Conservation (phyloP, 371 early-diverging fungal genomes). For the Mortierella sp. region DNA sequence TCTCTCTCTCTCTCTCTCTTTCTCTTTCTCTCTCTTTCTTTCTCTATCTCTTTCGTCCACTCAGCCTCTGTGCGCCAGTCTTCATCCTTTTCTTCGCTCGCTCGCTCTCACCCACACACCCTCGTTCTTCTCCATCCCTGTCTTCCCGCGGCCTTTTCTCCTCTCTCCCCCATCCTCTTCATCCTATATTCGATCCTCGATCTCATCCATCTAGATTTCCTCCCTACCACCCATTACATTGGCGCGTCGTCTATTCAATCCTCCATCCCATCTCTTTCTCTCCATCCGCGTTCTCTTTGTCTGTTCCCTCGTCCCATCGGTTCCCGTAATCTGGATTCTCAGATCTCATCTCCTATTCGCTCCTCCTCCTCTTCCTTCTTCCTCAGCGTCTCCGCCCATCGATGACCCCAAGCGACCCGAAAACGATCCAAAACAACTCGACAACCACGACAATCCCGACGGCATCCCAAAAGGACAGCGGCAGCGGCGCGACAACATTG, state of each 20-base stretch:
- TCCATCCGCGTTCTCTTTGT: too few species aligned
- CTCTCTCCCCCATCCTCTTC: background rate
- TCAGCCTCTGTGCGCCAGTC: background rate
- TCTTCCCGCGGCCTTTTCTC: background rate
- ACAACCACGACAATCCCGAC: background rate
- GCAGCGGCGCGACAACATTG: conserved; percentile 1
- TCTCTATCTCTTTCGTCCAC: background rate
- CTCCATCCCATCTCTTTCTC: too few species aligned
- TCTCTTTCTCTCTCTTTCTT: background rate
- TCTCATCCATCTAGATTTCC: too few species aligned
- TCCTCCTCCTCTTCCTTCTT: background rate
- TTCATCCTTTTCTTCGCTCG: conserved; percentile 6
- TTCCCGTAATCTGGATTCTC: background rate
- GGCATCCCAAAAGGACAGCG: background rate
- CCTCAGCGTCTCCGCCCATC: background rate
- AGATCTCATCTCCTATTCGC: background rate
- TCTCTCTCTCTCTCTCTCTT: conserved; percentile 1
- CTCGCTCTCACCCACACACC: background rate
- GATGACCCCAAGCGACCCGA: background rate
- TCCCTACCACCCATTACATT: background rate
- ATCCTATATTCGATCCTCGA: background rate
- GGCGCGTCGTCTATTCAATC: background rate
- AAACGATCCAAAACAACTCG: background rate
- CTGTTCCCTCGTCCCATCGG: too few species aligned
- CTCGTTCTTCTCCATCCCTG: background rate